Evolutionary conservation across 257 asterid genomes (phyloP), one percentile per base, ranked within the genome.

Genomic region (Sherardia arvensis): DNA sequence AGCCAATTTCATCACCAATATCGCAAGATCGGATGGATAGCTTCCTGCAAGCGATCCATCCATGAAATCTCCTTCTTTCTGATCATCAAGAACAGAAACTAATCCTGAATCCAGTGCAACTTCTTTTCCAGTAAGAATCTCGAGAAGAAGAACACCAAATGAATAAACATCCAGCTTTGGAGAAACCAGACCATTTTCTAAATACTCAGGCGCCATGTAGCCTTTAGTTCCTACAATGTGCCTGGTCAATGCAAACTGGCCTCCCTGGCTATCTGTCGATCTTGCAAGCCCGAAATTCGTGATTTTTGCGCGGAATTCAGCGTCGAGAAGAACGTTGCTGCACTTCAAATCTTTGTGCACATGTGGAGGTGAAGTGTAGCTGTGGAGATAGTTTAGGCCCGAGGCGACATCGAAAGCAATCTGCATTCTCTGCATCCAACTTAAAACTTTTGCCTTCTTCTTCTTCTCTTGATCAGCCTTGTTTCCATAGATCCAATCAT

Each of bases 141-240:
- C 99, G 65, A 92, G 71, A 78, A 87, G 18, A 18, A 92, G 80
- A 66, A 89, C 79, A 27, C 99, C 99, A 28, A 87, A 92, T 40
- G 99, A 80, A 51, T 89, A 89, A 51, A 92, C 95, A 59, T 92
- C 97, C 6, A 92, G 86, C 84, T 85, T 83, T 0, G 96, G 77
- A 3, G 99, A 87, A 43, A 92, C 72, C 26, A 92, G 14, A 4
- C 99, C 99, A 30, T 87, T 81, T 80, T 89, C 96, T 76, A 92
- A 71, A 67, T 87, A 92, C 88, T 92, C 99, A 0, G 99, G 99
- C 11, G 99, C 91, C 97, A 92, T 89, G 80, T 89, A 92, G 0
- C 99, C 99, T 82, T 92, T 81, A 0, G 99, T 87, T 74, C 99
- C 99, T 4, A 89, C 79, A 32, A 92, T 87, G 53, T 92, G 99